These are phyloP conservation scores for Skeletonema potamos DNA, from an alignment of 108 stramenopile genomes.

Conservation along the genomic window DNA sequence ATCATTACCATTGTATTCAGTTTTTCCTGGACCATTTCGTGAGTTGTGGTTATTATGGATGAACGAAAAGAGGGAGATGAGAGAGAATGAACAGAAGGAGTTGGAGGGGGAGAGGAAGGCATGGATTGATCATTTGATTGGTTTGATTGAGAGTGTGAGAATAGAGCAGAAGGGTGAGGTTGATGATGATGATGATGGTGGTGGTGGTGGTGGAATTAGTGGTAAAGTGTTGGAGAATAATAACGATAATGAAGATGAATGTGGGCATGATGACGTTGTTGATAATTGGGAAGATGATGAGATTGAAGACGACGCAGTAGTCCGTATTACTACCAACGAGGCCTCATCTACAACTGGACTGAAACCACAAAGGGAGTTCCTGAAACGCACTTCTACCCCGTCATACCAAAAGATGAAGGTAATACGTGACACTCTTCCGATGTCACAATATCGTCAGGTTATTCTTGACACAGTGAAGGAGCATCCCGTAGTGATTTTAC, in stretches of 20 bases:
- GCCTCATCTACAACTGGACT: conserved; percentile 12
- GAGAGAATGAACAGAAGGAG: conserved; percentile 10
- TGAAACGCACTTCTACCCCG: conserved; percentile 28
- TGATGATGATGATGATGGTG: not conserved
- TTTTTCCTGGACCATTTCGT: conserved; percentile 67
- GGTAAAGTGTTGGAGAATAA: not conserved
- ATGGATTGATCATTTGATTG: conserved; percentile 35
- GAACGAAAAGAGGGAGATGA: conserved; percentile 31
- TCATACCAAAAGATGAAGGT: conserved; percentile 46
- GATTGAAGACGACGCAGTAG: not conserved
- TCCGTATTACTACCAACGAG: not conserved
- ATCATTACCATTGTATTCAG: conserved; percentile 49
- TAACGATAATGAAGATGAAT: not conserved
- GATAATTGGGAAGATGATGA: conserved; percentile 23
- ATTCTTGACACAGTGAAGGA: conserved; percentile 55
- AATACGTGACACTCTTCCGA: conserved; percentile 54
- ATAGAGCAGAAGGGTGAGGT: not conserved
- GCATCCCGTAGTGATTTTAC: conserved; percentile 54
- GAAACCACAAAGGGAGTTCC: conserved; percentile 38
- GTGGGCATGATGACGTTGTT: not conserved
- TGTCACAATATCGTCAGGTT: conserved; percentile 44
- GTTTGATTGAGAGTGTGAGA: conserved; percentile 24
- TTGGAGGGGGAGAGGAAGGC: conserved; percentile 23
- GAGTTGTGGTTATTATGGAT: conserved; percentile 72
- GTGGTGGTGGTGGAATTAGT: not conserved